Conservation (phyloP, 2,329 filamentous ascomycete genomes). For the Pseudogymnoascus sp. region DNA sequence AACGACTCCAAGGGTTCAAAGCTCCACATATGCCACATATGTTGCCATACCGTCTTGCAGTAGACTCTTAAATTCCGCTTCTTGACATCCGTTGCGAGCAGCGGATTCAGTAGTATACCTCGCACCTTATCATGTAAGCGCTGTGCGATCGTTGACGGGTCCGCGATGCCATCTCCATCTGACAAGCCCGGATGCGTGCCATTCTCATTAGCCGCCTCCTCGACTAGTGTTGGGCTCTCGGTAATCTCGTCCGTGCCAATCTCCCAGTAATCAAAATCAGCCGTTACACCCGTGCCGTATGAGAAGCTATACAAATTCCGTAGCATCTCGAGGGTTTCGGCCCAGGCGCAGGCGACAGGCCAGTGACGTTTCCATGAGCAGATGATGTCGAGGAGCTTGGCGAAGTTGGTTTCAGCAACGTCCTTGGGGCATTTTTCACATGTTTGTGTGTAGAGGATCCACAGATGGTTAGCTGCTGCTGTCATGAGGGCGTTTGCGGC, state of each 20-base stretch:
- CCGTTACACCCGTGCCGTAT: slow-evolving; percentile 9
- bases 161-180: background rate
- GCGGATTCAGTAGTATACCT: slow-evolving; percentile 7
- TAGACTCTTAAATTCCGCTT: slow-evolving; percentile 12
- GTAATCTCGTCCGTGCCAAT: slow-evolving; percentile 5
- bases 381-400: slow-evolving; percentile 9
- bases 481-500: slow-evolving; percentile 11
- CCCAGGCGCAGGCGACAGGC: background rate
- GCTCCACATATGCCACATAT: slow-evolving; percentile 11
- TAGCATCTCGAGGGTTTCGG: slow-evolving; percentile 7
- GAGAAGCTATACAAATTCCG: slow-evolving; percentile 13
- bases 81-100: slow-evolving; percentile 6
- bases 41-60: slow-evolving; percentile 12
- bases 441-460: slow-evolving; percentile 7
- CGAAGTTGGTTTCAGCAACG: background rate
- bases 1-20: background rate
- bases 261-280: slow-evolving; percentile 11
- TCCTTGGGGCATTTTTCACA: slow-evolving; percentile 10
- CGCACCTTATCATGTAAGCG: slow-evolving; percentile 9
- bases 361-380: slow-evolving; percentile 5
- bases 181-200: background rate
- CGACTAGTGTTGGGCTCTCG: background rate
- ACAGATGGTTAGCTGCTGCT: background rate
- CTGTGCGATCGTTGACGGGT: background rate
- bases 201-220: background rate